Base-by-base conservation (phyloP, 2,329 filamentous ascomycete genomes). In the Talaromyces marneffei region DNA sequence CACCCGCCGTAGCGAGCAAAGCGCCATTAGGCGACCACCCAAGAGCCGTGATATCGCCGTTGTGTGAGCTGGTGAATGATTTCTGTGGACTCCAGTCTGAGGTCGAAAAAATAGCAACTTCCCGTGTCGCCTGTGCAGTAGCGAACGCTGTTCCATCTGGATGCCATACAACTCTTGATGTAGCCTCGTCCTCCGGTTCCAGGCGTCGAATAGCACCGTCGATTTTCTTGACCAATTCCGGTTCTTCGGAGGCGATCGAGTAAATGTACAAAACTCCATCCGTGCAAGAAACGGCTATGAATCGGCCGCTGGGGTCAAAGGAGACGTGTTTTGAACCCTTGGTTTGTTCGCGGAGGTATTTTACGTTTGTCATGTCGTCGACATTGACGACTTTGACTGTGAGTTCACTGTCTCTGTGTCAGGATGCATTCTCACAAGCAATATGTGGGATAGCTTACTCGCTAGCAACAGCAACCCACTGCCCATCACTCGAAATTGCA, bases 1-100 rank as follows among this genome's bases (percentile, higher is more conserved):
- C 75, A n/a, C 79, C 81, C 4, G 83, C 81, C 18, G 81, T 84
- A 16, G 87, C 91, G 23, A 99, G 80, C 69, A 99, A 81, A 1
- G 92, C 90, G 40, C 94, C 94, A 71, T 99, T 99, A 1, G 92
- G 91, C 14, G 93, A 96, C 94, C 94, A 99, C 37, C 90, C 87
- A 37, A 95, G 77, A 2, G 92, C 89, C 0, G 91, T 96, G 62
- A 99, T 88, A 66, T 95, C 90, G 18, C 87, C 88, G 44, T 86
- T 86, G 71, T 97, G 94, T 0, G 89, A 91, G 31, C 87, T 86
- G 7, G 86, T 79, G 72, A 99, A 99, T 0, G 80, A 77, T 63
- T 89, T 85, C 73, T 97, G 92, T 66, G 89, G 88, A 71, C 92
- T 90, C 90, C 93, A 97, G 72, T 97, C 91, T 57, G 85, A 86